Conservation (phyloP, 495 filamentous ascomycete species). For the Neurospora sublineolata region DNA sequence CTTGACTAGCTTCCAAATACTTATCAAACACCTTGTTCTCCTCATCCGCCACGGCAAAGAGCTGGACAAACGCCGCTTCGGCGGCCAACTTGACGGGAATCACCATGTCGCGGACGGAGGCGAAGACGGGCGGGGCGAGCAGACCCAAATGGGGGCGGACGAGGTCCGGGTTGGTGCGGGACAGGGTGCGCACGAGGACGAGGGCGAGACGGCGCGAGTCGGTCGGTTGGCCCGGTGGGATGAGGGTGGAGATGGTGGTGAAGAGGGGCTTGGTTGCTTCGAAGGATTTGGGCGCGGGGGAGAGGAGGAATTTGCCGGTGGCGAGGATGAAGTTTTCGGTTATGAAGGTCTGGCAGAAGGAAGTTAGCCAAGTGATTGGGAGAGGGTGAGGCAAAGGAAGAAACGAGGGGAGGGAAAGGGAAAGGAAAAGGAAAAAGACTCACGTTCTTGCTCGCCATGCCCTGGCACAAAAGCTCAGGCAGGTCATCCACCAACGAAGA, state of each 20-base stretch:
- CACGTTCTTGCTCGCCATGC: slow-evolving; percentile 65
- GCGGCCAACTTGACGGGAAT: slow-evolving; percentile 94
- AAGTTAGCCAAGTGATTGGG: not conserved
- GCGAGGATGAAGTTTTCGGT: slow-evolving; percentile 85
- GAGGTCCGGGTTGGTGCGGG: slow-evolving; percentile 62
- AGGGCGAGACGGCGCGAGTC: slow-evolving; percentile 81
- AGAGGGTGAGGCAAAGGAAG: not conserved
- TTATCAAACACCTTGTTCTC: slow-evolving; percentile 84
- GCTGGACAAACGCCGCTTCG: slow-evolving; percentile 84
- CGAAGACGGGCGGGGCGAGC: slow-evolving; percentile 75
- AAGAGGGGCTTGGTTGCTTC: slow-evolving; percentile 71
- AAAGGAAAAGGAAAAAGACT: slow-evolving; percentile 7
- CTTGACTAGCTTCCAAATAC: slow-evolving; percentile 48
- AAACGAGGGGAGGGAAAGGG: not conserved
- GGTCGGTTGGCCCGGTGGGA: slow-evolving; percentile 60
- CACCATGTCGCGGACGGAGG: slow-evolving; percentile 80
- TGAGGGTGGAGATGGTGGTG: slow-evolving; percentile 57
- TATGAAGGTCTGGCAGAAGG: slow-evolving; percentile 50
- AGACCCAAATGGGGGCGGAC: slow-evolving; percentile 66
- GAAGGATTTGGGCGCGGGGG: slow-evolving; percentile 45
- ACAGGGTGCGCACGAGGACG: slow-evolving; percentile 79
- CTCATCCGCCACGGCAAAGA: slow-evolving; percentile 84
- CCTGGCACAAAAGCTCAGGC: slow-evolving; percentile 63
- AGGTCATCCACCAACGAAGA: slow-evolving; percentile 57
- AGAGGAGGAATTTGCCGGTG: slow-evolving; percentile 86